Evolutionary conservation across 768 basidiomycete genomes (phyloP), one percentile per base, ranked within the genome.

Genomic region (Clavaria fumosa): DNA sequence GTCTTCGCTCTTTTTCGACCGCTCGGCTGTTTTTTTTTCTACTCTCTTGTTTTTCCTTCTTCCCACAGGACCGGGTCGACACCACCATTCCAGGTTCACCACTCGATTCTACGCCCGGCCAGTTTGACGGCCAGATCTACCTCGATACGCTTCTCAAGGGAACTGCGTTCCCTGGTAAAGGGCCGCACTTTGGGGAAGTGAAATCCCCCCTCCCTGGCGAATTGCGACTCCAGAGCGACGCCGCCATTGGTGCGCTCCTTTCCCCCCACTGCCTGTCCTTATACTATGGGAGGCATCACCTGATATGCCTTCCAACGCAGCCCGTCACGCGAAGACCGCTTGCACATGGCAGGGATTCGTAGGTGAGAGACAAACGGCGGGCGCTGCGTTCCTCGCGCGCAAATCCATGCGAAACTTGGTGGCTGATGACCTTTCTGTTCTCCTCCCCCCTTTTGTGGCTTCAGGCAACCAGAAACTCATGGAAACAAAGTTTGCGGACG

Each of bases 61-160:
- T 54, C 35, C 51, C 47, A 19, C 43, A 55, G 6, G 60, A 62
- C 31, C 49, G 51, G 34, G 53, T 63, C 21, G 62, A 61, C 35
- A 45, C 50, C 22, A 38, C 47, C 38, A 50, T 40, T 41, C 48
- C 46, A 12, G 42, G 59, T 22, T 54, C 59, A 7, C 63, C 66
- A 1, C 64, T 69, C 47, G 66, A 69, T 47, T 60, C 64, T 1
- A 67, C 66, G 3, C 67, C 64, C 1, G 43, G 45, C 4, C 35
- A 54, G 9, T 66, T 66, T 31, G 66, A 68, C 43, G 60, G 58
- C 10, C 65, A 68, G 46, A 52, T 67, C 45, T 67, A 59, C 48
- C 48, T 69, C 31, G 66, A 69, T 41, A 57, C 59, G 4, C 59
- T 59, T 41, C 58, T 70, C 27, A 56, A 58, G n/a, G 64, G 67